Percentiles rank a stretch among this genome's conserved stretches.
Conservation (phyloP, 2,329 filamentous ascomycete genomes). For the Drechslerella stenobrocha region DNA sequence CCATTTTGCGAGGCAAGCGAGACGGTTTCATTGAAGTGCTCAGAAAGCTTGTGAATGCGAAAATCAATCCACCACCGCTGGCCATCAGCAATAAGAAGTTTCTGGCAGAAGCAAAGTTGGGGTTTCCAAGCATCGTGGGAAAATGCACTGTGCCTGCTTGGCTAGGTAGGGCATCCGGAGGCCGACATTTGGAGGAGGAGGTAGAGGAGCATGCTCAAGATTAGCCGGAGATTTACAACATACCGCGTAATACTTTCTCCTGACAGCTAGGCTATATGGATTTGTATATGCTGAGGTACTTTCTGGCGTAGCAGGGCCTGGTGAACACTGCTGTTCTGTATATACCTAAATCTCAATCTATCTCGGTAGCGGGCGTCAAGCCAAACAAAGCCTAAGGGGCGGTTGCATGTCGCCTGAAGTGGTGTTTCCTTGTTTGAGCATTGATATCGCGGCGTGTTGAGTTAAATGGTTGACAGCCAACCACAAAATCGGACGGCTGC, state of each 20-base stretch:
- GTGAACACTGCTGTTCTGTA: too few relatives aligned
- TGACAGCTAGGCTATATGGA: too few relatives aligned
- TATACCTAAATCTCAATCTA: not conserved
- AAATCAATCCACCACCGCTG: constrained; percentile 35
- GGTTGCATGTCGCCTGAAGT: not conserved
- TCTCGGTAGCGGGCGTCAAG: too few relatives aligned
- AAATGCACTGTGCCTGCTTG: constrained; percentile 38
- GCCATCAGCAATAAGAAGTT: constrained; percentile 34
- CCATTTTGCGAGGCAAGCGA: not conserved
- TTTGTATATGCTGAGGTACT: too few relatives aligned
- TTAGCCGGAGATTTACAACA: too few relatives aligned
- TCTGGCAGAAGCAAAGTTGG: constrained; percentile 34
- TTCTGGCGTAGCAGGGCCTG: too few relatives aligned
- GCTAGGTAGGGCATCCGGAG: constrained; percentile 21
- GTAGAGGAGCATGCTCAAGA: too few relatives aligned
- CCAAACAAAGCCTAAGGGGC: not conserved
- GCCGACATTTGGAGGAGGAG: not conserved
- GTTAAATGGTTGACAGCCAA: constrained; percentile 21
- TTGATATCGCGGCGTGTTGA: not conserved
- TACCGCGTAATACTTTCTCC: too few relatives aligned
- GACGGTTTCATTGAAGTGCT: constrained; percentile 43
- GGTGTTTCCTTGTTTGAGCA: not conserved
- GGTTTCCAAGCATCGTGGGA: constrained; percentile 40
- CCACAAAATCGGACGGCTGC: constrained; percentile 25
- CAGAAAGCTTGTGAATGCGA: constrained; percentile 30